Percentiles rank a stretch among this genome's conserved stretches.
These are phyloP conservation scores for Quercus agrifolia DNA, from an alignment of 306 rosid genomes.

Conservation along the genomic window DNA sequence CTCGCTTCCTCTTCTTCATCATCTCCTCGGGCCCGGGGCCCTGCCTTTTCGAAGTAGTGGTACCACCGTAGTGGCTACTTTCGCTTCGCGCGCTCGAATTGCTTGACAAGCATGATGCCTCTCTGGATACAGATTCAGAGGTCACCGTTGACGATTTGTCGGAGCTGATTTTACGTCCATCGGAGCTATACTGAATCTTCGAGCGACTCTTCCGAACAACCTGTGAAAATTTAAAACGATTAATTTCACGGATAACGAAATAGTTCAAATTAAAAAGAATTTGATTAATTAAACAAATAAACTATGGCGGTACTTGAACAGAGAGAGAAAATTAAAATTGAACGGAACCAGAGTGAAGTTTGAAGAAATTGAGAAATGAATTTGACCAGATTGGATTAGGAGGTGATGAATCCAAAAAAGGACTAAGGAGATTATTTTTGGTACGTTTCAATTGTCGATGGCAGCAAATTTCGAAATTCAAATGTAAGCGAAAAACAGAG, in stretches of 20 bases:
- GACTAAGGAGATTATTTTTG: neutral
- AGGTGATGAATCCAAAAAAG: neutral
- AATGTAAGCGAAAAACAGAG: neutral
- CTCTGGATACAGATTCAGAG: slow-evolving; percentile 39
- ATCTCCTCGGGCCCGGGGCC: slow-evolving; percentile 15
- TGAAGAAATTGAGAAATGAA: neutral
- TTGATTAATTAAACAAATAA: neutral
- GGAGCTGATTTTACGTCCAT: slow-evolving; percentile 16
- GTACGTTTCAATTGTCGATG: neutral
- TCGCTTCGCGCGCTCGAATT: slow-evolving; percentile 54
- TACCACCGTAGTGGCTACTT: slow-evolving; percentile 34
- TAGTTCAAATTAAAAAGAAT: neutral
- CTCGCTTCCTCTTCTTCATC: slow-evolving; percentile 2
- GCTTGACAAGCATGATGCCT: slow-evolving; percentile 57
- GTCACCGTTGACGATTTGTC: slow-evolving; percentile 19
- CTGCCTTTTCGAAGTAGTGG: slow-evolving; percentile 20
- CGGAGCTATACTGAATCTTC: slow-evolving; percentile 46
- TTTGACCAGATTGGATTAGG: neutral
- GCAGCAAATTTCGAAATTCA: neutral
- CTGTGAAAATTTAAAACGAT: slow-evolving; percentile 29
- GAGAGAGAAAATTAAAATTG: neutral
- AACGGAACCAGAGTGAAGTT: neutral
- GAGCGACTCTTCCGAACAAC: slow-evolving; percentile 64
- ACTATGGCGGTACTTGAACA: neutral
- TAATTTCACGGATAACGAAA: neutral